Base-by-base conservation (phyloP, 441 rosid species). In the Biscutella laevigata region DNA sequence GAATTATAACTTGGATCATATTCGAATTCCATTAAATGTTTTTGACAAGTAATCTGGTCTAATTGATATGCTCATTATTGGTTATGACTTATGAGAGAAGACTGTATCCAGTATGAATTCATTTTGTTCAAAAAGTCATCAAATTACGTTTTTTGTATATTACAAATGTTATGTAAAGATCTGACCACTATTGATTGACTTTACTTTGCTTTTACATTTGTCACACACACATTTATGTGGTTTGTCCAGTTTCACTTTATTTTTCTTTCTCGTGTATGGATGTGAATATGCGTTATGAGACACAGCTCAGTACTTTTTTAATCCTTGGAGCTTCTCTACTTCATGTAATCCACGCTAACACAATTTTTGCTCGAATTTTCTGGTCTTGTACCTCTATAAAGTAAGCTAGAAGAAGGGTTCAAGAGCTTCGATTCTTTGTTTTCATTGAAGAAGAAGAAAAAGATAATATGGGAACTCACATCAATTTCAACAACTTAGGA, bases 401-500 rank as follows among this genome's bases (percentile, higher is more conserved):
- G 30, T 26, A 36, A 53, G 41, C 20, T 15, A 45, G 35, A 29
- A 44, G 46, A 43, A 61, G 53, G 13, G 5, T 25, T 19, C 27
- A 5, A 26, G 7, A 28, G 9, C 7, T 41, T 25, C 35, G 43
- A 22, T 1, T 21, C 19, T 50, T 51, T 61, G 43, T 4, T 51
- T 29, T 41, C 50, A 24, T 5, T 51, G n/a, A n/a, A n/a, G n/a
- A n/a, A n/a, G n/a, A 24, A 57, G 61, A 34, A 11, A 28, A 30
- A 35, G n/a, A 30, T 25, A 59, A 10, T 10, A 66, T 66, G 70
- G 84, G 72, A 30, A 72, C 76, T 61, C 59, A 59, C 15, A 52
- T 74, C 71, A 72, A 67, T 74, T 73, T 70, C 70, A 69, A 67
- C 59, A 73, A 61, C 74, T 57, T 73, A 37, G 76, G 57, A 44